phyloP scores from a whole-genome alignment of 1,139 yeast species.

The Candida sojae region DNA sequence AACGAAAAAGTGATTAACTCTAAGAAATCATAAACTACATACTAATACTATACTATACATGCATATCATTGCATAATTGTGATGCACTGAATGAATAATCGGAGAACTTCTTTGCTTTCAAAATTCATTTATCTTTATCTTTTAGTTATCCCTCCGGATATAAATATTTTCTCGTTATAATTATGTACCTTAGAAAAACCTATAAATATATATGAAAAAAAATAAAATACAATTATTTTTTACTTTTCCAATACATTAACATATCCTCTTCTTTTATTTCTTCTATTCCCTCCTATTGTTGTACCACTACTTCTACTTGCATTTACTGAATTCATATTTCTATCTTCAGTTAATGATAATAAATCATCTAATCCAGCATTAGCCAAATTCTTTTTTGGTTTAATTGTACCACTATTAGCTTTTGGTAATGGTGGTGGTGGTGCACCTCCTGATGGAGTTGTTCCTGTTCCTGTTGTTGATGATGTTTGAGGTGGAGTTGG shows the following conservation, averaged over 20 bases:
- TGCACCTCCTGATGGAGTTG: slow-evolving; percentile 10
- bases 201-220: too few relatives aligned
- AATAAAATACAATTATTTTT: neutral
- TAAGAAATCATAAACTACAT: too few relatives aligned
- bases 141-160: neutral
- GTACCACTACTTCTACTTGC: slow-evolving; percentile 25
- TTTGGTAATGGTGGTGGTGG: slow-evolving; percentile 14
- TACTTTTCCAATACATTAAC: slow-evolving; percentile 67
- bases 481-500: slow-evolving; percentile 11
- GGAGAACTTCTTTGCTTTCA: too few relatives aligned
- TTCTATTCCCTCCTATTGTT: slow-evolving; percentile 44
- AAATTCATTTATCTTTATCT: too few relatives aligned
- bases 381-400: slow-evolving; percentile 30
- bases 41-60: too few relatives aligned
- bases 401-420: slow-evolving; percentile 6
- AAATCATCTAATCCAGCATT: slow-evolving; percentile 70
- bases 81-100: too few relatives aligned
- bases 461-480: slow-evolving; percentile 7
- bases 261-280: slow-evolving; percentile 74
- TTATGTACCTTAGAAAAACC: too few relatives aligned
- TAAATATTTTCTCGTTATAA: neutral
- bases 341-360: slow-evolving; percentile 42
- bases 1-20: too few relatives aligned
- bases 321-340: neutral
- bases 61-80: too few relatives aligned